Base-by-base conservation (phyloP, 257 asterid species). In the Primulina tabacum region DNA sequence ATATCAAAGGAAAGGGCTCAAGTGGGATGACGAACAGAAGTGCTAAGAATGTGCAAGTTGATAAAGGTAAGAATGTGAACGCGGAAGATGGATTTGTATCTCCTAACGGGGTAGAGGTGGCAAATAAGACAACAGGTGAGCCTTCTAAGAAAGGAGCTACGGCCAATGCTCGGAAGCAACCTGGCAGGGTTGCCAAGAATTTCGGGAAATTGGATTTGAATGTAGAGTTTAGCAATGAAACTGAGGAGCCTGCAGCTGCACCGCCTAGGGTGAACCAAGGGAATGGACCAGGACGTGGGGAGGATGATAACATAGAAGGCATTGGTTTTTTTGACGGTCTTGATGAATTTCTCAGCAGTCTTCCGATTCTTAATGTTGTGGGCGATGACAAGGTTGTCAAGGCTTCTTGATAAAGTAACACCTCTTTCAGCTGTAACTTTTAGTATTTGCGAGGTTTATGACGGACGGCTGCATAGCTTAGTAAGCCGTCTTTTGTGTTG, bases 261-360 rank as follows among this genome's bases (percentile, higher is more conserved):
- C 7, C 34, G 6, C 83, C 83, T 18, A 82, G 86, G 80, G 77
- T 62, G 71, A 77, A 78, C 74, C 90, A 76, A 55, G 93, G 79
- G 62, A 80, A 75, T 62, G 96, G 89, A 62, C 66, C 89, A 11
- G 81, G 76, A 63, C 87, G 85, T 8, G 97, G 95, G 50, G 93
- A 79, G 79, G 96, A 89, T 62, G 97, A 87, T 52, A 90, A 84
- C 71, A 85, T 87, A 60, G 98, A 92, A 81, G 98, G 96, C 72
- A 81, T 80, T 66, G 99, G 88, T 60, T 89, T 91, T 67, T 94
- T 94, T 69, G 99, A 94, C 79, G 99, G 99, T 18, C 97, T 94
- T 70, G 97, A 94, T 80, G 99, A 94, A 52, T 94, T 86, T 79
- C 84, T 91, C 5, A 91, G 87, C 87, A 87, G 92, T 79, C 92